A percentile compares a stretch with the other conserved stretches of the same genome.
Conservation (phyloP, 352 stramenopile genomes). For the Phytophthora idaei region DNA sequence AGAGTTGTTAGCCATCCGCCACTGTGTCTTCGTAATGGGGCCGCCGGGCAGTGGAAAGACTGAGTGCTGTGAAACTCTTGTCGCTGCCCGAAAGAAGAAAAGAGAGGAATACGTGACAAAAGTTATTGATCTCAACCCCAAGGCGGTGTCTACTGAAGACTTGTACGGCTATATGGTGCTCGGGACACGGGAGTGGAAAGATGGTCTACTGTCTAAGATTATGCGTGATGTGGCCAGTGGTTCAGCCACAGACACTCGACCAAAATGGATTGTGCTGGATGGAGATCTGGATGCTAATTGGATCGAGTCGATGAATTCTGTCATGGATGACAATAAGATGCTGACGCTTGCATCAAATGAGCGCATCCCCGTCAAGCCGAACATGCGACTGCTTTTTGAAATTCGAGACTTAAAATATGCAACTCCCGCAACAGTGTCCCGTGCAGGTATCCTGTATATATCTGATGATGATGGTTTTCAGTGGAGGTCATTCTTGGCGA, state of each 20-base stretch:
- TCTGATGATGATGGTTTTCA: conserved; percentile 92
- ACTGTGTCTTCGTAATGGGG: conserved; percentile 97
- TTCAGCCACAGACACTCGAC: conserved; percentile 58
- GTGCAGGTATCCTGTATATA: conserved; percentile 96
- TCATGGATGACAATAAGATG: conserved; percentile 92
- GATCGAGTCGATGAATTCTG: conserved; percentile 92
- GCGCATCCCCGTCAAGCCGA: conserved; percentile 93
- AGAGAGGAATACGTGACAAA: conserved; percentile 68
- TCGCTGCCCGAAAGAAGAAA: conserved; percentile 77
- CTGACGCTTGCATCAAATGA: conserved; percentile 94
- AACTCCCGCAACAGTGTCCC: conserved; percentile 94
- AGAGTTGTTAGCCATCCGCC: conserved; percentile 93
- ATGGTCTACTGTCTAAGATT: conserved; percentile 94
- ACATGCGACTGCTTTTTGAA: conserved; percentile 97
- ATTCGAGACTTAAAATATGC: conserved; percentile 95
- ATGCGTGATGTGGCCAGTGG: conserved; percentile 91
- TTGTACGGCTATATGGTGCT: conserved; percentile 97
- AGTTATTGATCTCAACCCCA: conserved; percentile 93
- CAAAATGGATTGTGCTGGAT: conserved; percentile 97
- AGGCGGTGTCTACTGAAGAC: conserved; percentile 95
- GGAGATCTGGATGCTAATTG: conserved; percentile 88
- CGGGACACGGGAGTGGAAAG: conserved; percentile 95
- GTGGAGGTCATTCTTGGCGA: conserved; percentile 92
- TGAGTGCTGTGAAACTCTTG: conserved; percentile 93
- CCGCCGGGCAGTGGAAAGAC: conserved; percentile 93